phyloP scores from a whole-genome alignment of 2,329 filamentous ascomycete genomes.

The Fusarium citri region DNA sequence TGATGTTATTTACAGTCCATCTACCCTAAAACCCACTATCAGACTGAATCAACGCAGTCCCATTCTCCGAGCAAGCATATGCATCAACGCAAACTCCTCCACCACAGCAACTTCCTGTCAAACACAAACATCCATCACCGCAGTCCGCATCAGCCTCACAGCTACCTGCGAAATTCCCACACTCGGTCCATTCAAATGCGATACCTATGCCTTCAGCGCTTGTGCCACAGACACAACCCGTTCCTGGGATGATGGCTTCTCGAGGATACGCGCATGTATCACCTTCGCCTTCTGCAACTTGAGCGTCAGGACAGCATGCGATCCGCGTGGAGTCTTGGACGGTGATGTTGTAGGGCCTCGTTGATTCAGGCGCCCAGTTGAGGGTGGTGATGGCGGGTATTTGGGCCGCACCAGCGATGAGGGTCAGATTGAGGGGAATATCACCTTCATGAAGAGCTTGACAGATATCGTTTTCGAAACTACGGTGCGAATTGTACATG shows the following conservation, averaged over 20 bases:
- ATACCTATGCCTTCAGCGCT: conserved; percentile 43
- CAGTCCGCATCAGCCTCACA: conserved; percentile 46
- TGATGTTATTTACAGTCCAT: not conserved
- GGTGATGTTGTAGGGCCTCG: conserved; percentile 48
- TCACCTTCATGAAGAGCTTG: conserved; percentile 49
- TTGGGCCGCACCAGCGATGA: conserved; percentile 48
- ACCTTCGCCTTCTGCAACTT: conserved; percentile 36
- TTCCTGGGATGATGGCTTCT: conserved; percentile 46
- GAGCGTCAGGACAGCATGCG: conserved; percentile 51
- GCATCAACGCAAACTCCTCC: conserved; percentile 53
- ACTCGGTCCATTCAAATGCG: conserved; percentile 52
- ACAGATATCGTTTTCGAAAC: conserved; percentile 51
- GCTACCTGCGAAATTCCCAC: conserved; percentile 49
- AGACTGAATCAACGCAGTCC: conserved; percentile 46
- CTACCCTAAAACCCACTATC: conserved; percentile 37
- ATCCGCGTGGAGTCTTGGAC: conserved; percentile 50
- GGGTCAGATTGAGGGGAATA: conserved; percentile 50
- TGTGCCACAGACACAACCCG: conserved; percentile 52
- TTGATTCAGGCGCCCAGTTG: conserved; percentile 46
- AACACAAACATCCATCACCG: conserved; percentile 45
- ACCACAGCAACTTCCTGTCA: conserved; percentile 53
- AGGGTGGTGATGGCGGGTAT: conserved; percentile 48
- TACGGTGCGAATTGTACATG: conserved; percentile 48
- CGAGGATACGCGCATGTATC: conserved; percentile 49
- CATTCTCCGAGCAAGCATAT: conserved; percentile 52